Percentiles rank a stretch among this genome's conserved stretches.
phyloP scores from a whole-genome alignment of 139 green algal species.

The Picochlorum sp. region DNA sequence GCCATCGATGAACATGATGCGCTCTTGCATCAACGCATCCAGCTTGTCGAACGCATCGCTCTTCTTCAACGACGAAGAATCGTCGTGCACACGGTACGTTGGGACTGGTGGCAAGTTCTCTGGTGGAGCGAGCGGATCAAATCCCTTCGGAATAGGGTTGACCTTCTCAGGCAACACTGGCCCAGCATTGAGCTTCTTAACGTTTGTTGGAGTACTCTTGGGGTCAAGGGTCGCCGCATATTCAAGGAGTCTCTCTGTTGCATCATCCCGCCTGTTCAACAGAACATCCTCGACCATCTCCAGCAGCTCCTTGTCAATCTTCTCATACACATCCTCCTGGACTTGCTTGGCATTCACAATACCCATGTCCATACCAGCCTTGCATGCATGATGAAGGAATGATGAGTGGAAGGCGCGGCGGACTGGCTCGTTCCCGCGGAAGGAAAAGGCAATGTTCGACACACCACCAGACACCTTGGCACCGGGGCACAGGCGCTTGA shows the following conservation, averaged over 20 bases:
- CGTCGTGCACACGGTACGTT: constrained; percentile 9
- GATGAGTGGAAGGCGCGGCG: constrained; percentile 85
- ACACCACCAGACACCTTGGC: constrained; percentile 93
- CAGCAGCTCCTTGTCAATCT: constrained; percentile 97
- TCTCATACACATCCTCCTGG: constrained; percentile 87
- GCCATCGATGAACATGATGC: constrained; percentile 93
- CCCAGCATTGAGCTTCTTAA: constrained; percentile 52
- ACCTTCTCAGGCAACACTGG: constrained; percentile 10
- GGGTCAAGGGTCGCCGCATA: constrained; percentile 88
- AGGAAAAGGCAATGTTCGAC: constrained; percentile 97
- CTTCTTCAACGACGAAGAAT: constrained; percentile 17
- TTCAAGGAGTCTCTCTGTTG: constrained; percentile 93
- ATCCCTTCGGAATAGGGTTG: constrained; percentile 12
- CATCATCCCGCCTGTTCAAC: constrained; percentile 91
- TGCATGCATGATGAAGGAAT: constrained; percentile 92
- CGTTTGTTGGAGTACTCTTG: constrained; percentile 81
- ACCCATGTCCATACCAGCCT: constrained; percentile 98
- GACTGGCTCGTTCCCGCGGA: constrained; percentile 95
- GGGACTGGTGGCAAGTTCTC: constrained; percentile 17
- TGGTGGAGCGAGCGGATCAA: constrained; percentile 22
- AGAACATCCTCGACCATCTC: constrained; percentile 95
- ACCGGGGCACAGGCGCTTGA: constrained; percentile 92
- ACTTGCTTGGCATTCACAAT: constrained; percentile 94
- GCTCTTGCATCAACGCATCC: constrained; percentile 71
- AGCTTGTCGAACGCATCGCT: constrained; percentile 59